phyloP scores from a whole-genome alignment of 257 asterid genomes.

The Solanum piurae region DNA sequence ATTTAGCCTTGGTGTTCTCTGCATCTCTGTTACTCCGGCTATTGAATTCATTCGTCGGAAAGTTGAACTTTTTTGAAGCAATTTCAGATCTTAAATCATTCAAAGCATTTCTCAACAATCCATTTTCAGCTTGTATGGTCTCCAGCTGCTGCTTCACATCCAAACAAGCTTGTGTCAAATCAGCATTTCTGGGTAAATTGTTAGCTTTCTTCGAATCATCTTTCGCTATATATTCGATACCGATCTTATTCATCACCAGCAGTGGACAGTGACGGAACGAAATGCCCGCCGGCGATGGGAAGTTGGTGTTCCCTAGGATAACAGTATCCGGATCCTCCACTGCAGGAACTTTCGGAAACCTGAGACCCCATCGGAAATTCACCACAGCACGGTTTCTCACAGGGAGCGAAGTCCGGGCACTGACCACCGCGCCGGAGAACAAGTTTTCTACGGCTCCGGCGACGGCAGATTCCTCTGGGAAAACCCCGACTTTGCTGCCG shows the following conservation, averaged over 20 bases:
- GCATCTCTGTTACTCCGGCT: background rate
- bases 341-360: constrained; percentile 39
- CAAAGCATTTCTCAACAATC: constrained; percentile 57
- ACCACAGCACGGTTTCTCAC: constrained; percentile 41
- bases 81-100: constrained; percentile 65
- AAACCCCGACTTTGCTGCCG: constrained; percentile 16
- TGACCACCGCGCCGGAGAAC: constrained; percentile 43
- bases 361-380: constrained; percentile 85
- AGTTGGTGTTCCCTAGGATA: constrained; percentile 26
- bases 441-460: constrained; percentile 39
- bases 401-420: constrained; percentile 63
- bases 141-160: constrained; percentile 72
- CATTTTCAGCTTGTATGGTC: constrained; percentile 62
- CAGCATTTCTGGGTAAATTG: constrained; percentile 8
- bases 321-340: constrained; percentile 37
- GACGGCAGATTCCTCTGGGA: constrained; percentile 22
- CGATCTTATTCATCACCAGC: constrained; percentile 79
- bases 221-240: constrained; percentile 55
- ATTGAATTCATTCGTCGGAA: constrained; percentile 4
- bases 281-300: constrained; percentile 24
- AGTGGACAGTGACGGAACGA: constrained; percentile 35
- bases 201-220: constrained; percentile 13
- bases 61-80: constrained; percentile 37
- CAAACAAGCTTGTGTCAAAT: constrained; percentile 56
- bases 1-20: constrained; percentile 3